Percentiles rank a stretch among this genome's conserved stretches.
phyloP scores from a whole-genome alignment of 106 monocot species.

The Posidonia australis region DNA sequence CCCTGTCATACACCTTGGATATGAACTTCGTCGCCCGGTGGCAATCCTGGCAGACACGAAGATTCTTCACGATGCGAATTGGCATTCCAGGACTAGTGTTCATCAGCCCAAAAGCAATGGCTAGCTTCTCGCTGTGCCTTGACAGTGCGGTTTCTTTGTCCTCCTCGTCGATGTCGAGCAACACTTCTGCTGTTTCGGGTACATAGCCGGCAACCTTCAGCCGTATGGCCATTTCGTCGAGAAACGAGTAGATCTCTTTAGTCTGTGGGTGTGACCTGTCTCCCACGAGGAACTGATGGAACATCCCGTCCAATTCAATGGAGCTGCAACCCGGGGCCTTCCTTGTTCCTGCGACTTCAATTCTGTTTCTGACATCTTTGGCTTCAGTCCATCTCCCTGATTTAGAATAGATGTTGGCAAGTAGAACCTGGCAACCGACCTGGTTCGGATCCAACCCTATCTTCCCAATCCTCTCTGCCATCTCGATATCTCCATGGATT shows the following conservation, averaged over 20 bases:
- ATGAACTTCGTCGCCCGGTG: slow-evolving; percentile 21
- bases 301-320: slow-evolving; percentile 19
- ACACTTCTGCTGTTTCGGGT: slow-evolving; percentile 12
- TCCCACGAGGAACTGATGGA: slow-evolving; percentile 25
- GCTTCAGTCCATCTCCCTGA: slow-evolving; percentile 13
- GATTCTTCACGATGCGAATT: slow-evolving; percentile 20
- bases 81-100: slow-evolving; percentile 9
- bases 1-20: slow-evolving; percentile 14
- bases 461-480: slow-evolving; percentile 14
- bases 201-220: slow-evolving; percentile 19
- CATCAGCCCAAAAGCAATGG: slow-evolving; percentile 23
- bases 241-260: slow-evolving; percentile 11
- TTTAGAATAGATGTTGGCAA: slow-evolving; percentile 16
- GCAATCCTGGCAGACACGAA: slow-evolving; percentile 22
- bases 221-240: slow-evolving; percentile 10
- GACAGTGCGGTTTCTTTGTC: slow-evolving; percentile 15
- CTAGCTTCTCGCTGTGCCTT: slow-evolving; percentile 25
- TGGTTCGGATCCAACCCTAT: slow-evolving; percentile 9
- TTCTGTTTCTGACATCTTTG: slow-evolving; percentile 6
- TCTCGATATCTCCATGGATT: slow-evolving; percentile 12
- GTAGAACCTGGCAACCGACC: slow-evolving; percentile 16
- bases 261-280: slow-evolving; percentile 23
- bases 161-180: slow-evolving; percentile 21
- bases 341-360: slow-evolving; percentile 6
- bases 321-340: slow-evolving; percentile 25